phyloP scores from a whole-genome alignment of 225 moss, liverwort and hornwort genomes.

The Pseudisothecium myosuroides region DNA sequence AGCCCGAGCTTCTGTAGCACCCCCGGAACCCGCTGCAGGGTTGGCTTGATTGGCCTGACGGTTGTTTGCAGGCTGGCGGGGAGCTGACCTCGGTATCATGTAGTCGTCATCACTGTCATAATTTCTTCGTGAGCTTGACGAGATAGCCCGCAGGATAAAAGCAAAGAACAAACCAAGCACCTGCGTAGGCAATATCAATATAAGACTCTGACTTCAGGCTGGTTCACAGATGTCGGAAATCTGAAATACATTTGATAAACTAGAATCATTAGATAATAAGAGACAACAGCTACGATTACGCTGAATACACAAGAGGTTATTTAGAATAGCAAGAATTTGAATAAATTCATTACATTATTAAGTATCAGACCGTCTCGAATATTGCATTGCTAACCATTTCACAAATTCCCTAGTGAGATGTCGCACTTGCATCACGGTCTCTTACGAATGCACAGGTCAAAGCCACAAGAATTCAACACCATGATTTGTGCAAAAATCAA shows the following conservation, averaged over 20 bases:
- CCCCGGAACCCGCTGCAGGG: conserved; percentile 37
- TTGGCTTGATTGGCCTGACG: conserved; percentile 51
- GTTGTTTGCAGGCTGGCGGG: conserved; percentile 45
- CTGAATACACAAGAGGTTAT: not conserved
- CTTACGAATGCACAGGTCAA: not conserved
- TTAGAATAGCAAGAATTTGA: not conserved
- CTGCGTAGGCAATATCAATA: conserved; percentile 14
- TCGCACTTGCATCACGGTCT: not conserved
- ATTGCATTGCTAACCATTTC: not conserved
- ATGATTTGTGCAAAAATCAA: not conserved
- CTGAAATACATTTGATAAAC: not conserved
- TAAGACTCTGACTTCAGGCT: not conserved
- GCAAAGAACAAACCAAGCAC: conserved; percentile 85
- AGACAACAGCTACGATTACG: not conserved
- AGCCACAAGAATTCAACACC: not conserved
- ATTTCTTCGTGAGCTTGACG: conserved; percentile 30
- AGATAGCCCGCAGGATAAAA: conserved; percentile 59
- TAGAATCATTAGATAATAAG: not conserved
- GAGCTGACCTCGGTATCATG: conserved; percentile 42
- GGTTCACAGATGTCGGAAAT: not conserved
- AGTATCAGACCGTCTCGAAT: not conserved
- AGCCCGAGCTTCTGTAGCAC: conserved; percentile 52
- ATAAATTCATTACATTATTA: not conserved
- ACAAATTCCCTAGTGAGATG: not conserved
- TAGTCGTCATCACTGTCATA: conserved; percentile 98